These are phyloP conservation scores for Clavispora fructus DNA, from an alignment of 805 yeast genomes.

Conservation along the genomic window DNA sequence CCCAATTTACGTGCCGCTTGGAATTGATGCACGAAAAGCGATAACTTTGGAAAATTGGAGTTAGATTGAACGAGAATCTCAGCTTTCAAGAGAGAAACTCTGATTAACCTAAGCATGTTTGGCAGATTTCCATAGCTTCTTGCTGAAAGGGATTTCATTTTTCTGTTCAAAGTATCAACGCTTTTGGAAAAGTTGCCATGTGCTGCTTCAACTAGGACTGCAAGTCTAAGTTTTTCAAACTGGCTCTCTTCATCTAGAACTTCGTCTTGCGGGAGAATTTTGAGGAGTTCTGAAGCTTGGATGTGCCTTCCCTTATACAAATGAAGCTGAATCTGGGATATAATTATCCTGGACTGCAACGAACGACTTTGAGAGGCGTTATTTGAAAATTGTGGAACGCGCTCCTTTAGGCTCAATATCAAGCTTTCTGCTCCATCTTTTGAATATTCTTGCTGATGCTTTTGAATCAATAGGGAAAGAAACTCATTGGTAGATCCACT, in stretches of 20 bases:
- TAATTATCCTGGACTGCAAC: constrained; percentile 35
- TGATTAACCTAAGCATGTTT: constrained; percentile 27
- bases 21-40: constrained; percentile 46
- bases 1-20: constrained; percentile 45
- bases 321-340: constrained; percentile 32
- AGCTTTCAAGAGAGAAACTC: constrained; percentile 35
- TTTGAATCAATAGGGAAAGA: constrained; percentile 23
- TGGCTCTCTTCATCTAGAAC: constrained; percentile 7
- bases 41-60: constrained; percentile 45
- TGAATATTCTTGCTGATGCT: constrained; percentile 30
- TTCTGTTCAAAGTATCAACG: constrained; percentile 4
- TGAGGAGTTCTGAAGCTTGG: constrained; percentile 31
- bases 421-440: constrained; percentile 40
- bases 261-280: constrained; percentile 23
- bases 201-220: constrained; percentile 5
- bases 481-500: constrained; percentile 6
- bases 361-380: constrained; percentile 39
- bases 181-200: constrained; percentile 27
- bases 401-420: constrained; percentile 28
- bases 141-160: not conserved
- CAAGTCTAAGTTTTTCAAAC: constrained; percentile 5
- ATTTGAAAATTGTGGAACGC: constrained; percentile 16
- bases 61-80: constrained; percentile 38
- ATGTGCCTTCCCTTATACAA: constrained; percentile 35
- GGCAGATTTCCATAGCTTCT: constrained; percentile 1